Evolutionary conservation across 768 basidiomycete species (phyloP).

Genomic region (Pholiota molesta): DNA sequence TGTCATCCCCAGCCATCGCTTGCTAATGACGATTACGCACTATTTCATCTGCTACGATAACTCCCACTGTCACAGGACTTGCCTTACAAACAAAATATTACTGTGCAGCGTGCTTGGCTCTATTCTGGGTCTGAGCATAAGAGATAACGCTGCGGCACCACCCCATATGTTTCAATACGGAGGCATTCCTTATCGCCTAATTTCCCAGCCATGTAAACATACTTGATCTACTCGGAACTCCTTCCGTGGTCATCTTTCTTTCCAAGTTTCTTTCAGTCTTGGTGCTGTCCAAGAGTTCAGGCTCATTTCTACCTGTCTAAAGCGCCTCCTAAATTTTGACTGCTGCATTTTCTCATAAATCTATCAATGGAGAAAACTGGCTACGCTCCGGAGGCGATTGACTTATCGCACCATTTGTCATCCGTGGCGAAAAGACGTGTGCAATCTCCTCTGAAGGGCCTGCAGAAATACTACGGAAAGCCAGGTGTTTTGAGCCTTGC

Average conservation of each 20-base stretch:
- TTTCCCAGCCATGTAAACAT: neutral
- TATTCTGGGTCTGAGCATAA: neutral
- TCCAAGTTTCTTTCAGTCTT: too few relatives aligned
- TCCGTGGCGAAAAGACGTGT: conserved; percentile 48
- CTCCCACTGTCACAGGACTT: conserved; percentile 3
- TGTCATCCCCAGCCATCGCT: neutral
- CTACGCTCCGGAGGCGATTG: conserved; percentile 45
- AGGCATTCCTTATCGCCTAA: neutral
- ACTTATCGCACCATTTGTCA: conserved; percentile 78
- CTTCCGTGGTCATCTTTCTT: too few relatives aligned
- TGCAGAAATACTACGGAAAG: conserved; percentile 59
- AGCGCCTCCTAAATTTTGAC: neutral
- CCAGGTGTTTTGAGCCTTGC: conserved; percentile 63
- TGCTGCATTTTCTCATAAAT: neutral
- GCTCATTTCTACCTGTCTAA: neutral
- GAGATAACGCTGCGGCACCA: neutral
- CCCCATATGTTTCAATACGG: neutral
- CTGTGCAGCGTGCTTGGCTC: neutral
- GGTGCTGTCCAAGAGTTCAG: neutral
- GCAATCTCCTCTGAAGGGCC: conserved; percentile 64
- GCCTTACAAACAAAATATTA: neutral
- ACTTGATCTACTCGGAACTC: neutral
- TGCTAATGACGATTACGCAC: neutral
- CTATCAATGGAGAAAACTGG: neutral
- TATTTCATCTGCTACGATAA: neutral